Conservation (phyloP, 2,329 filamentous ascomycete species). For the Tolypocladium cylindrosporum region DNA sequence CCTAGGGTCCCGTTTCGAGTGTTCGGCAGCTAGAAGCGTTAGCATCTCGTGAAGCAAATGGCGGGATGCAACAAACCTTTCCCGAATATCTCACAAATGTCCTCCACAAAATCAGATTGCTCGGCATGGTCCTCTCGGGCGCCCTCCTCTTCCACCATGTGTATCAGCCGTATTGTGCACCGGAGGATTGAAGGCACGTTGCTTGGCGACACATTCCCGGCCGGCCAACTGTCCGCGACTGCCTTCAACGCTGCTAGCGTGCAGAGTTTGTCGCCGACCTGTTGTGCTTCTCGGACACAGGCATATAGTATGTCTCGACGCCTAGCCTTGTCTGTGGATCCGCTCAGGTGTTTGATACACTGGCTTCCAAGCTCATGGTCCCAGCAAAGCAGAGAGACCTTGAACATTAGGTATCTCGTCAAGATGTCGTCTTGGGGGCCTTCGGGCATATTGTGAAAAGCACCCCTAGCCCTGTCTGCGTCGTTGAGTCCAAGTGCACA, state of each 20-base stretch:
- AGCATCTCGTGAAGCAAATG: constrained; percentile 1
- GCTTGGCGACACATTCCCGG: constrained; percentile 7
- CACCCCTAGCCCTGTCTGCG: constrained; percentile 10
- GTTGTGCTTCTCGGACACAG: constrained; percentile 68
- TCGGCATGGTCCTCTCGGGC: constrained; percentile 5
- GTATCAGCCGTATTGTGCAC: constrained; percentile 43
- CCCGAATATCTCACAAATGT: constrained; percentile 44
- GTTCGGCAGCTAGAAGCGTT: constrained; percentile 13
- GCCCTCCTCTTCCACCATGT: constrained; percentile 27
- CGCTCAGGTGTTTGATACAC: constrained; percentile 52
- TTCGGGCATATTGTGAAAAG: constrained; percentile 51
- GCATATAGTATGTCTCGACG: constrained; percentile 59
- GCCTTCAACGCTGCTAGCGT: constrained; percentile 31
- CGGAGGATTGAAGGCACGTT: constrained; percentile 27
- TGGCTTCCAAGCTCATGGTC: constrained; percentile 50
- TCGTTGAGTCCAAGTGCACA: constrained; percentile 48
- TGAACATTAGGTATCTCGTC: constrained; percentile 68
- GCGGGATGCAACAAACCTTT: constrained; percentile 21
- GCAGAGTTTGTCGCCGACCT: constrained; percentile 49
- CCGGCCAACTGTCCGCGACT: constrained; percentile 16
- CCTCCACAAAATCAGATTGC: constrained; percentile 20
- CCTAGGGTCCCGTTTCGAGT: constrained; percentile 22
- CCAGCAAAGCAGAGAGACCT: constrained; percentile 50
- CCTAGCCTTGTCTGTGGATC: constrained; percentile 36
- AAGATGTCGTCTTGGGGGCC: constrained; percentile 48